phyloP scores from a whole-genome alignment of 179 eudicot genomes.

The Spergularia azorica region DNA sequence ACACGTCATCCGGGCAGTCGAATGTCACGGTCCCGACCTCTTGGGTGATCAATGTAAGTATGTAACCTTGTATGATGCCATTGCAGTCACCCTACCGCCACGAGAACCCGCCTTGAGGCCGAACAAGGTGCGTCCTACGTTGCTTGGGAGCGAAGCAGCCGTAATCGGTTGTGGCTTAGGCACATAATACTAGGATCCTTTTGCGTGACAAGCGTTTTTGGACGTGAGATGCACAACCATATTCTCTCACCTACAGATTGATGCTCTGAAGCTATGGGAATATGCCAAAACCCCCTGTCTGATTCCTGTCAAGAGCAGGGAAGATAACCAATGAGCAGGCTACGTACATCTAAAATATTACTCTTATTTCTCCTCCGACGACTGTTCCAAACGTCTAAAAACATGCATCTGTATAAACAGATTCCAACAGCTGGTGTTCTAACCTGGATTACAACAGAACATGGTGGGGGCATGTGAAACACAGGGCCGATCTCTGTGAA shows the following conservation, averaged over 20 bases:
- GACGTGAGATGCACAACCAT: slow-evolving; percentile 81
- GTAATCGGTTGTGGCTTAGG: slow-evolving; percentile 36
- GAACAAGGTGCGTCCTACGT: slow-evolving; percentile 20
- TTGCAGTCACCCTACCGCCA: slow-evolving; percentile 24
- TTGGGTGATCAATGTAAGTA: slow-evolving; percentile 54
- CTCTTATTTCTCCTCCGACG: not conserved
- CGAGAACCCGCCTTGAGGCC: slow-evolving; percentile 14
- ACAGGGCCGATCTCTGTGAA: slow-evolving; percentile 70
- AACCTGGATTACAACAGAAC: slow-evolving; percentile 93
- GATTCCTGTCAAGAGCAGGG: slow-evolving; percentile 58
- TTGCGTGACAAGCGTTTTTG: slow-evolving; percentile 29
- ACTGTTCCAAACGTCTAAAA: not conserved
- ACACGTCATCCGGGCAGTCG: slow-evolving; percentile 53
- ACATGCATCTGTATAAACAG: not conserved
- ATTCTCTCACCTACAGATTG: slow-evolving; percentile 64
- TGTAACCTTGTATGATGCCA: slow-evolving; percentile 55
- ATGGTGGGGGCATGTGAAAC: slow-evolving; percentile 95
- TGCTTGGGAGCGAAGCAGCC: slow-evolving; percentile 13
- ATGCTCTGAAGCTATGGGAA: slow-evolving; percentile 66
- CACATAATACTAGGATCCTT: slow-evolving; percentile 22
- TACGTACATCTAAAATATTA: not conserved
- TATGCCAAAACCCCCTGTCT: slow-evolving; percentile 85
- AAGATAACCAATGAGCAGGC: not conserved
- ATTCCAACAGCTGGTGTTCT: slow-evolving; percentile 3
- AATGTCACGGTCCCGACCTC: slow-evolving; percentile 36